These are phyloP conservation scores for Fusarium redolens DNA, from an alignment of 2,329 filamentous ascomycete genomes.

Conservation along the genomic window DNA sequence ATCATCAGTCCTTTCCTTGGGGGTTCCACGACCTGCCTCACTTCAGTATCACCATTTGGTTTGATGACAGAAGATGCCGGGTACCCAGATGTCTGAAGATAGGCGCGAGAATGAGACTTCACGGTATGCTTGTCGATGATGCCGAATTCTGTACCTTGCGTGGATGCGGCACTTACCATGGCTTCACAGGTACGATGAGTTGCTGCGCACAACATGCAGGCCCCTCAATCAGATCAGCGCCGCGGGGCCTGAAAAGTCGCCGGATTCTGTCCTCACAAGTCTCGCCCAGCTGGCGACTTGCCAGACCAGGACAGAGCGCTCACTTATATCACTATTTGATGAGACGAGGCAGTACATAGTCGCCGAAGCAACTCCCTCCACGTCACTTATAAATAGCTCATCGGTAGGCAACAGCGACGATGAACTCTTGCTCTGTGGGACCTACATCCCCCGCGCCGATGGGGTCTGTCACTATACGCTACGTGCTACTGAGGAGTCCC, in stretches of 20 bases:
- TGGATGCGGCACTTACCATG: neutral
- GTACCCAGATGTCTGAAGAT: neutral
- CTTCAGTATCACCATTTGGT: no score
- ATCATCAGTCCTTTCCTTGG: no score
- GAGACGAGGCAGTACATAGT: neutral
- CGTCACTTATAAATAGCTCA: neutral
- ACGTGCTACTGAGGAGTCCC: accelerated
- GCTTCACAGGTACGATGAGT: neutral
- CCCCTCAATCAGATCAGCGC: neutral
- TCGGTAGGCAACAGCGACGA: neutral
- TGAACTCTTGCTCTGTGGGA: neutral
- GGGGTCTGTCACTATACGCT: conserved; percentile 1
- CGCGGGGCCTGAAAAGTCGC: neutral
- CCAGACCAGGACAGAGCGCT: conserved; percentile 1
- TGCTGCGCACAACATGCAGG: neutral
- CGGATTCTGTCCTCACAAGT: neutral
- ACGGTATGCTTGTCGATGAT: neutral
- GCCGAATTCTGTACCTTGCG: no score
- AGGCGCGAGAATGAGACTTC: neutral
- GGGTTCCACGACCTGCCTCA: no score
- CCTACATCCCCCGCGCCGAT: neutral
- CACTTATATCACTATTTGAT: neutral
- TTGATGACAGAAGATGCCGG: neutral
- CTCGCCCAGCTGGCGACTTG: neutral
- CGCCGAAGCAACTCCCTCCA: neutral